Evolutionary conservation across 345 rosid species (phyloP), one percentile per base, ranked within the genome.

Genomic region (Stellera chamaejasme): DNA sequence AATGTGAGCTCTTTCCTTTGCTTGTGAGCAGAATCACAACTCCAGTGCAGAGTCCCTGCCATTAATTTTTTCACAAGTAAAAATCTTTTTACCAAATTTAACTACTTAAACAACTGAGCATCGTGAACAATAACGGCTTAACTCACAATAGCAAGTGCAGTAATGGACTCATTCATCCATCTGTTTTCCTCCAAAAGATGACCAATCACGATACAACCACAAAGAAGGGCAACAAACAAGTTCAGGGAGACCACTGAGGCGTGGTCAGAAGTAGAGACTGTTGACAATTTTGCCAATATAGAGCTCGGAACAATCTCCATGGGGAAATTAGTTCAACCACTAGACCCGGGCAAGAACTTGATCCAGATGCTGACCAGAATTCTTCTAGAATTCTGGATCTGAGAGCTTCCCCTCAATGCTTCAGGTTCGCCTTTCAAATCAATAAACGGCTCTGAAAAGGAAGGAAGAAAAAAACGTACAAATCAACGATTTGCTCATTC

Each of bases 161-260:
- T 93, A 61, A 93, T 89, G 48, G 99, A 91, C 69, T 91, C 98
- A 14, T 91, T 88, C 80, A 85, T 80, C 98, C 98, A 91, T 11
- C 86, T 74, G 50, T 32, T 78, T 71, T 91, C 86, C 67, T 91
- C 96, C 13, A 91, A 67, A n/a, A 91, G 71, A 68, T 88, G 98
- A 14, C 98, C 98, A 6, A 88, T 73, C 51, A 91, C 82, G 25
- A 91, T 88, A 56, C 96, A 91, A 10, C 73, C 90, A 26, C 96
- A 83, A 43, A 91, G 86, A 52, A 91, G 79, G 26, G 95, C 95
- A 10, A 91, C 98, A 55, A 85, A 91, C 50, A 91, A 72, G 79
- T 85, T 91, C 78, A 91, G 82, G 2, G 98, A 82, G 59, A 83
- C 96, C 14, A 91, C 82, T 10, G 96, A 91, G 11, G 71, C 66